A percentile compares a stretch with the other conserved stretches of the same genome.
phyloP scores from a whole-genome alignment of 192 early-diverging fungal species.

The Chytriomyces hyalinus region DNA sequence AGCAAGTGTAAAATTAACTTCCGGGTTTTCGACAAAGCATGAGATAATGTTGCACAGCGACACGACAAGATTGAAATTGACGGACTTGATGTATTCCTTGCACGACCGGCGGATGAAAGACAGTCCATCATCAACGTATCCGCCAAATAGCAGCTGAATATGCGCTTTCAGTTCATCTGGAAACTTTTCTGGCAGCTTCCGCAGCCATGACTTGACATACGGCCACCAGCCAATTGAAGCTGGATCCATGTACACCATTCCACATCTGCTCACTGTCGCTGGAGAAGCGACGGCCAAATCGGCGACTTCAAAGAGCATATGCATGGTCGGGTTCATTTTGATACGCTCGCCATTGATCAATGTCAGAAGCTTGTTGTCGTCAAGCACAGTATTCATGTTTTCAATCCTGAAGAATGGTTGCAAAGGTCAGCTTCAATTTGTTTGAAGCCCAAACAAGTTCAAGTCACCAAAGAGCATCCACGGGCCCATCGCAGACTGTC shows the following conservation, averaged over 20 bases:
- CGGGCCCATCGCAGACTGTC: constrained; percentile 67
- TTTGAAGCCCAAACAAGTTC: too few relatives aligned
- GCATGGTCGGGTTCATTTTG: constrained; percentile 62
- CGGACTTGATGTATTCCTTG: constrained; percentile 59
- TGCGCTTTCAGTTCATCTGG: constrained; percentile 45
- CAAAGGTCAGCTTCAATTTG: too few relatives aligned
- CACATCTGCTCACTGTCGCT: constrained; percentile 64
- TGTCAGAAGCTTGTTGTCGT: constrained; percentile 67
- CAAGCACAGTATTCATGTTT: constrained; percentile 62
- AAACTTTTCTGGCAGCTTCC: constrained; percentile 47
- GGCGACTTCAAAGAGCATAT: constrained; percentile 67
- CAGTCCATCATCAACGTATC: constrained; percentile 58
- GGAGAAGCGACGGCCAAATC: constrained; percentile 69
- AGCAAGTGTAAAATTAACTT: constrained; percentile 47
- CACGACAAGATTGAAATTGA: constrained; percentile 60
- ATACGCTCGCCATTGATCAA: constrained; percentile 69
- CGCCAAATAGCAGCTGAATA: constrained; percentile 47
- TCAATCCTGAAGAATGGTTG: constrained; percentile 24
- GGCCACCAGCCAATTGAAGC: constrained; percentile 61
- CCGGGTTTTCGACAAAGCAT: constrained; percentile 52
- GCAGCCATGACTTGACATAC: constrained; percentile 55
- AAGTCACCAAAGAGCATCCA: constrained; percentile 61
- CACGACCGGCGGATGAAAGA: constrained; percentile 54
- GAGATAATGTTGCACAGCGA: constrained; percentile 56
- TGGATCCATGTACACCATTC: constrained; percentile 67